Percentiles rank a stretch among this genome's conserved stretches.
phyloP scores from a whole-genome alignment of 331 rosid species.

The Spiraea crenata region DNA sequence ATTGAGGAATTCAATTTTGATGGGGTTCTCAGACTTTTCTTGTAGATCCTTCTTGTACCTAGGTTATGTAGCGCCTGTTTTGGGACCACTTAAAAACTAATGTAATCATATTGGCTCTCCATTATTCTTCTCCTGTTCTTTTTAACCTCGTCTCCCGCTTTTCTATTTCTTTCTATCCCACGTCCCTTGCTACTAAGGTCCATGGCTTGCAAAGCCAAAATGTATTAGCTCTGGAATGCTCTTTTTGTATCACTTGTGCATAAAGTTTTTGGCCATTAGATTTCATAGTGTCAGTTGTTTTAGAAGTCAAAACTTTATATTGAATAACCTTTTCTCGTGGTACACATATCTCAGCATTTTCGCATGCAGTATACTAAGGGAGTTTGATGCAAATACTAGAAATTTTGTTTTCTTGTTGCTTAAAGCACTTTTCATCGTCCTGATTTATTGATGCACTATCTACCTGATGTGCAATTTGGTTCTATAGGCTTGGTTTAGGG shows the following conservation, averaged over 20 bases:
- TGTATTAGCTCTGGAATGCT: background rate
- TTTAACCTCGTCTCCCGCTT: background rate
- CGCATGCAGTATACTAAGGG: background rate
- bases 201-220: background rate
- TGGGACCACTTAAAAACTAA: background rate
- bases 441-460: background rate
- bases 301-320: background rate
- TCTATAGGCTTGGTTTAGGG: slow-evolving; percentile 81
- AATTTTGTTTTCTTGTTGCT: background rate
- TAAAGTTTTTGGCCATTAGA: background rate
- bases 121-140: background rate
- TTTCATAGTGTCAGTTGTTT: background rate
- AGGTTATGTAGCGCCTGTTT: background rate
- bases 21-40: background rate
- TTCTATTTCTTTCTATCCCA: slow-evolving; percentile 2
- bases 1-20: background rate
- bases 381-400: background rate
- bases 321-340: background rate
- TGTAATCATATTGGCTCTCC: background rate
- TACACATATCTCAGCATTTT: background rate
- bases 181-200: background rate
- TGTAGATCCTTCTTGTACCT: no score
- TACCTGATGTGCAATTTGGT: slow-evolving; percentile 5
- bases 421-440: background rate
- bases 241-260: background rate